Evolutionary conservation across 768 basidiomycete genomes (phyloP).

Genomic region (Russula sp.): DNA sequence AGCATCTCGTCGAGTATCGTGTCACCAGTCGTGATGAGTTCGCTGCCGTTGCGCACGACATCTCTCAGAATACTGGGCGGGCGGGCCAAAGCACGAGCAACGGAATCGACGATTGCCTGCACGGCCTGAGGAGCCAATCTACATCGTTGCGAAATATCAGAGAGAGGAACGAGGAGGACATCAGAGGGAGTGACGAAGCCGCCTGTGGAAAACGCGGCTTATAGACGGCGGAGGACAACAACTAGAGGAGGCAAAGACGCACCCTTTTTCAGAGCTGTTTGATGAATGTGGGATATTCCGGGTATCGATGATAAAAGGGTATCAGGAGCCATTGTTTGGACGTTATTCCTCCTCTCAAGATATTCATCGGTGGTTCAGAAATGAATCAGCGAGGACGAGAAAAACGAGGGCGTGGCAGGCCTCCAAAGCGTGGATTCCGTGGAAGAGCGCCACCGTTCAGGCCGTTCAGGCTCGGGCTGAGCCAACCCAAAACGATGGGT

Average conservation of each 20-base stretch:
- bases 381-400: no score
- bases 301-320: constrained; percentile 22
- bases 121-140: constrained; percentile 50
- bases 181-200: constrained; percentile 49
- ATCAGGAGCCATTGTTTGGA: constrained; percentile 15
- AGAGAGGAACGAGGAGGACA: constrained; percentile 47
- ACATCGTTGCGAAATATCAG: constrained; percentile 57
- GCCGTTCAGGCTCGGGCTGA: neutral
- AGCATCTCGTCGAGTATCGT: constrained; percentile 59
- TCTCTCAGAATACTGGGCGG: constrained; percentile 44
- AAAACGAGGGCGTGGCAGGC: neutral
- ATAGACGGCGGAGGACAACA: neutral
- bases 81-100: constrained; percentile 46
- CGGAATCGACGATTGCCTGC: constrained; percentile 47
- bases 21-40: constrained; percentile 74
- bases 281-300: constrained; percentile 16
- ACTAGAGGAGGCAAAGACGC: neutral
- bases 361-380: constrained; percentile 1
- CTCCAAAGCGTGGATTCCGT: neutral
- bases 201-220: constrained; percentile 38
- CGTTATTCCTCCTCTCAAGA: neutral
- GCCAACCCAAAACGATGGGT: neutral
- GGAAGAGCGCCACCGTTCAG: neutral
- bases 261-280: constrained; percentile 21
- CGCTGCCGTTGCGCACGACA: constrained; percentile 39